phyloP scores from a whole-genome alignment of 2,329 filamentous ascomycete genomes.

The Tolypocladium sp. region DNA sequence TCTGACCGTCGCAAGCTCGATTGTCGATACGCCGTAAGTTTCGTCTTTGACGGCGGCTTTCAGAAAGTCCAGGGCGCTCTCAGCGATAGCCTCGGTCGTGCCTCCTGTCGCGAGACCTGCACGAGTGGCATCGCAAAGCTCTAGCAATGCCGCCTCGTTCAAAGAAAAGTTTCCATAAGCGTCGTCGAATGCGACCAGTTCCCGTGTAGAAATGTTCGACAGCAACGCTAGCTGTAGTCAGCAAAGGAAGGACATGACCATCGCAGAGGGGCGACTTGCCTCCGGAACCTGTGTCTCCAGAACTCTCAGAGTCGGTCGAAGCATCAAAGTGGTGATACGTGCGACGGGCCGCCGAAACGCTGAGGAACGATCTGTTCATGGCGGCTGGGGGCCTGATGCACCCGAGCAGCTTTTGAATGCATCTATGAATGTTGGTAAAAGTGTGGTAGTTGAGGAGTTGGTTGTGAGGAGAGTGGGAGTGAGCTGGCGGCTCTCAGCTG shows the following conservation, averaged over 20 bases:
- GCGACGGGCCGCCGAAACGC: not conserved
- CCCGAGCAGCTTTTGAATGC: not conserved
- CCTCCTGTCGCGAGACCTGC: constrained; percentile 21
- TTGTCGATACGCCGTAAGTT: constrained; percentile 16
- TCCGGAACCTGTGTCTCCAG: not conserved
- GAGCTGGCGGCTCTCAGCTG: not conserved
- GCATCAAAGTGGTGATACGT: not conserved
- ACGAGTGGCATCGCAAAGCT: constrained; percentile 33
- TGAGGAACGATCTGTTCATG: not conserved
- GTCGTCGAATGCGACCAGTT: constrained; percentile 7
- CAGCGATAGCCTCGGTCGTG: constrained; percentile 20
- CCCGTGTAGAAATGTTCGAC: not conserved
- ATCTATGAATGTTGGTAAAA: not conserved
- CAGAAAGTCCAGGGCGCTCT: constrained; percentile 30
- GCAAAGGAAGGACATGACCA: not conserved
- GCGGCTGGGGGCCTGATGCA: not conserved
- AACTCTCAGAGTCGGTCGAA: not conserved
- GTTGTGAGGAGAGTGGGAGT: not conserved
- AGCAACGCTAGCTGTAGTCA: not conserved
- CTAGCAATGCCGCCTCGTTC: constrained; percentile 16
- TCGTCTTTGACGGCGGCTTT: constrained; percentile 29
- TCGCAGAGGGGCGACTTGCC: not conserved
- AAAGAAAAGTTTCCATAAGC: not conserved
- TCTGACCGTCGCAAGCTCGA: constrained; percentile 30
- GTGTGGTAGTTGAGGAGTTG: not conserved